Evolutionary conservation across 2,329 filamentous ascomycete species (phyloP), one percentile per base, ranked within the genome.

Genomic region (Colletotrichum costaricense): DNA sequence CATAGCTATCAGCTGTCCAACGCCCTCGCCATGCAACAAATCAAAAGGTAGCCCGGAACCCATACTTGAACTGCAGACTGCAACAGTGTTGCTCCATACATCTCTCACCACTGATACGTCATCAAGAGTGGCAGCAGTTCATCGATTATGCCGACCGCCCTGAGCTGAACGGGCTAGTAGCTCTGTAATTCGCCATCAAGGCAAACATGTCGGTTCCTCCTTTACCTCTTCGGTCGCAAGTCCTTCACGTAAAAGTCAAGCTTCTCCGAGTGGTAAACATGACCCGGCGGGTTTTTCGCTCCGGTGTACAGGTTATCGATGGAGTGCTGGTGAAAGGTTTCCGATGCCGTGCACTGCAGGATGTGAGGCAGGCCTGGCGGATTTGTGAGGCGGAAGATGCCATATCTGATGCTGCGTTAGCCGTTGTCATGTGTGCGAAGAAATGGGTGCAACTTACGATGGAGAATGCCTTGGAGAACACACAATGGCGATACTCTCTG

Each of bases 401-500:
- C 97, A 87, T 94, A 96, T 74, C 94, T 96, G 35, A 62, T 16
- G 5, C 4, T 58, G n/a, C 63, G 28, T 68, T 24, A 74, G 74
- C 52, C 5, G 1, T 67, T 3, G 12, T n/a, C 16, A 54, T 4
- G 70, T 4, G 70, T 46, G 72, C 52, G 71, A 55, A 42, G 19
- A 16, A 49, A 56, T 22, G 5, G n/a, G 59, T 33, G 54, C 5
- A 24, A 88, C 92, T 85, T 85, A 95, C 91, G 92, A 93, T 57
- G 93, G 94, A 46, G 88, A 87, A 78, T 93, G 94, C 69, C 89
- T 93, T 0, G 97, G 97, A 6, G 97, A 94, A 84, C 97, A 99
- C 52, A 99, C 97, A 78, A 99, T 97, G 4, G 97, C 97, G 75
- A 99, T 95, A 78, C 94, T 97, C 86, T 99, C 97, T 1, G 95